Percentiles rank a stretch among this genome's conserved stretches.
These are phyloP conservation scores for Cymodocea nodosa DNA, from an alignment of 116 monocot genomes.

Conservation along the genomic window DNA sequence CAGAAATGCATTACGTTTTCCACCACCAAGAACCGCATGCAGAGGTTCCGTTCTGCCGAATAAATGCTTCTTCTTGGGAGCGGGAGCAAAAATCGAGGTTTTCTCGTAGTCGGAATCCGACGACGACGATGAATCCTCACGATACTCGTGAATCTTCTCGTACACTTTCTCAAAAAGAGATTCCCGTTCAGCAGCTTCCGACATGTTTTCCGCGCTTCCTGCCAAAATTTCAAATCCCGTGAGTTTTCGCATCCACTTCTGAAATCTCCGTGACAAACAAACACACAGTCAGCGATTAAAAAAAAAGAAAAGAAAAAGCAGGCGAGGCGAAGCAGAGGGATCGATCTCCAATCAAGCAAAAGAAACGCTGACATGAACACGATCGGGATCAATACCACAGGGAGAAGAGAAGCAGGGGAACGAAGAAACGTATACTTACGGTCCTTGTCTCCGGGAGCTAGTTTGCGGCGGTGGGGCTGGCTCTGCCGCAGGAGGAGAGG, in stretches of 20 bases:
- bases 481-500: too few species aligned
- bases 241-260: not conserved
- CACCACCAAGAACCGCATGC: slow-evolving; percentile 55
- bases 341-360: too few species aligned
- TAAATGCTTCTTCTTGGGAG: slow-evolving; percentile 34
- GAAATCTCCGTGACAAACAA: not conserved
- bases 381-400: too few species aligned
- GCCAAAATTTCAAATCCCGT: not conserved
- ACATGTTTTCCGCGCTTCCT: slow-evolving; percentile 15
- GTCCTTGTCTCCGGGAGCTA: too few species aligned
- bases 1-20: slow-evolving; percentile 31
- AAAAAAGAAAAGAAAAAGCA: too few species aligned
- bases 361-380: too few species aligned
- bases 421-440: too few species aligned
- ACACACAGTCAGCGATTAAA: not conserved
- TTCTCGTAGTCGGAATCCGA: slow-evolving; percentile 22
- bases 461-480: too few species aligned
- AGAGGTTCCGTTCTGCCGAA: slow-evolving; percentile 60
- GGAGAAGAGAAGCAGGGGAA: too few species aligned
- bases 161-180: slow-evolving; percentile 30
- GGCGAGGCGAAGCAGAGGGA: too few species aligned
- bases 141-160: slow-evolving; percentile 23
- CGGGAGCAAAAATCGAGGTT: slow-evolving; percentile 18
- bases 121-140: slow-evolving; percentile 22
- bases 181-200: slow-evolving; percentile 18